Conservation (phyloP, 176 grass and related monocot genomes). For the Rhynchospora pubera region DNA sequence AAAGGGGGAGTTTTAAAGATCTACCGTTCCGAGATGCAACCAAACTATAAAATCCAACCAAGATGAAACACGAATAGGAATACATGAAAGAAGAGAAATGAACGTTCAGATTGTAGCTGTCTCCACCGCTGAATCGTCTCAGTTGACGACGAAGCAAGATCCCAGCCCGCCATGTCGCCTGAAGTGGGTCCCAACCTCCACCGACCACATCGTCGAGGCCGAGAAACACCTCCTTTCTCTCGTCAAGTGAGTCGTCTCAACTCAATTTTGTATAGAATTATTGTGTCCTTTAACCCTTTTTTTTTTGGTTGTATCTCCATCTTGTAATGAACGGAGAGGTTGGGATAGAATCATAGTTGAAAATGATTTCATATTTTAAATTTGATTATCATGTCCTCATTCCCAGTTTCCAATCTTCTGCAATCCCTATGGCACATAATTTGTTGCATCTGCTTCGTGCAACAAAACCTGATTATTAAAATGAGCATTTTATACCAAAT, state of each 20-base stretch:
- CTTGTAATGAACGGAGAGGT: neutral
- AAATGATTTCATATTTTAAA: no score
- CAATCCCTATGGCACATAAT: no score
- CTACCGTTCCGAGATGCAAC: neutral
- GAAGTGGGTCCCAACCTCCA: slow-evolving; percentile 37
- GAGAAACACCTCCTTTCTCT: slow-evolving; percentile 41
- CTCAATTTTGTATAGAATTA: neutral
- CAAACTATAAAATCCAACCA: neutral
- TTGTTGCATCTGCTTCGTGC: no score
- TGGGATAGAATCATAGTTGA: neutral
- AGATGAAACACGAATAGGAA: slow-evolving; percentile 1
- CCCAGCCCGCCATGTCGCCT: neutral
- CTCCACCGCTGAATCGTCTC: neutral
- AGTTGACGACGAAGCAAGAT: neutral
- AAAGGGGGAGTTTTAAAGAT: no score
- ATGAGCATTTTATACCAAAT: no score
- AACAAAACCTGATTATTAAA: no score
- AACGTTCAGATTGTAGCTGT: neutral
- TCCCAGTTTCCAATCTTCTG: no score
- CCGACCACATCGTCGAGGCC: slow-evolving; percentile 36
- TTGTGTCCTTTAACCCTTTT: neutral
- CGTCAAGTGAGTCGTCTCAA: slow-evolving; percentile 21
- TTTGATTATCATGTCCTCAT: no score
- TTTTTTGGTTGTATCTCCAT: neutral
- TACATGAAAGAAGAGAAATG: slow-evolving; percentile 29